Percentiles rank a stretch among this genome's conserved stretches.
These are phyloP conservation scores for Lolium rigidum DNA, from an alignment of 176 grass and related monocot genomes.

Conservation along the genomic window DNA sequence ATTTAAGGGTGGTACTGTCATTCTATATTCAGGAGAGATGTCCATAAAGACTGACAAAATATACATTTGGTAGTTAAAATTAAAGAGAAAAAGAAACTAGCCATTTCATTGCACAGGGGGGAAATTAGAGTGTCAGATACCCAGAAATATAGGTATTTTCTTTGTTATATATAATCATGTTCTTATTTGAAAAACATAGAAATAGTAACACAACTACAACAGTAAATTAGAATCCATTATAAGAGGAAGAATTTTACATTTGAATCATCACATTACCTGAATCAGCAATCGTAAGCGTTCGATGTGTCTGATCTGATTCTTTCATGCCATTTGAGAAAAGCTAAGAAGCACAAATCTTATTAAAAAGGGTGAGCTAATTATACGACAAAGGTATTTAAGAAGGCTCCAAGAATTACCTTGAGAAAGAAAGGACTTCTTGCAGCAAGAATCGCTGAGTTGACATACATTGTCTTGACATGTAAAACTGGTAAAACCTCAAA, in stretches of 20 bases:
- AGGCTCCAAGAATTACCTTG: conserved; percentile 62
- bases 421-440: conserved; percentile 95
- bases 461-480: conserved; percentile 76
- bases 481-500: conserved; percentile 46
- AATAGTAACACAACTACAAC: not conserved
- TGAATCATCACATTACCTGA: conserved; percentile 69
- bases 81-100: not conserved
- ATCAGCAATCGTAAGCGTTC: conserved; percentile 84
- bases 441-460: conserved; percentile 93
- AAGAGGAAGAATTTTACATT: conserved; percentile 23
- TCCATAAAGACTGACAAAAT: not conserved
- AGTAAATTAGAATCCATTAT: conserved; percentile 16
- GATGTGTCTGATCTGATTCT: conserved; percentile 92
- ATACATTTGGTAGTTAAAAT: conserved; percentile 15
- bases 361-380: conserved; percentile 31
- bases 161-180: not conserved
- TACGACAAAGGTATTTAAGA: conserved; percentile 7
- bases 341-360: conserved; percentile 51
- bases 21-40: not conserved
- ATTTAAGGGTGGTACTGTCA: not conserved
- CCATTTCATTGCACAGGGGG: conserved; percentile 2
- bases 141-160: not conserved
- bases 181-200: not conserved
- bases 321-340: conserved; percentile 99
- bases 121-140: not conserved